Conservation (phyloP, 2,329 filamentous ascomycete genomes). For the Hypoxylon sp. region DNA sequence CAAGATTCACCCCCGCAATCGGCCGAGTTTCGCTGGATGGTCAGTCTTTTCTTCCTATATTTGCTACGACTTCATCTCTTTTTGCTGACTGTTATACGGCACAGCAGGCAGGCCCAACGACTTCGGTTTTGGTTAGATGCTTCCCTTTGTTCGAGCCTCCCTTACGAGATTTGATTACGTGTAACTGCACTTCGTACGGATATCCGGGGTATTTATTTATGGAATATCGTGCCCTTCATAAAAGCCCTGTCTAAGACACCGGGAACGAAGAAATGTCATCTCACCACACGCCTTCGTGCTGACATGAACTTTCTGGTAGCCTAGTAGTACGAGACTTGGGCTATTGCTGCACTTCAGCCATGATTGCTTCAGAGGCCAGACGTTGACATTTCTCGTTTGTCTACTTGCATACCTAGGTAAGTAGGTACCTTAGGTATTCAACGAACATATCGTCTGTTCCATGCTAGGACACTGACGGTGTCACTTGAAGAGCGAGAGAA, state of each 20-base stretch:
- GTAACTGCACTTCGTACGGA: not conserved
- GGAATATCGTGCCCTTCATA: slow-evolving; percentile 1
- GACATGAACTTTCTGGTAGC: too few species aligned
- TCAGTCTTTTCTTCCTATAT: not conserved
- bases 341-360: too few species aligned
- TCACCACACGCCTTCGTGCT: too few species aligned
- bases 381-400: not conserved
- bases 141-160: not conserved
- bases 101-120: too few species aligned
- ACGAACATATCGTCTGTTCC: not conserved
- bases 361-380: not conserved
- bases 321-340: too few species aligned
- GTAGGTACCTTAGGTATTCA: too few species aligned
- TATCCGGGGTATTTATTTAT: not conserved
- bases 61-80: not conserved
- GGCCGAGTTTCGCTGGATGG: slow-evolving; percentile 1
- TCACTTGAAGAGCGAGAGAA: too few species aligned
- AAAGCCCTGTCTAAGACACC: not conserved
- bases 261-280: too few species aligned
- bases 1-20: slow-evolving; percentile 2
- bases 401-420: too few species aligned
- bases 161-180: not conserved
- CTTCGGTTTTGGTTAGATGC: not conserved
- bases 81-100: not conserved
- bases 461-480: too few species aligned